phyloP scores from a whole-genome alignment of 169 alveolate species.

The Sarcocystis neurona region DNA sequence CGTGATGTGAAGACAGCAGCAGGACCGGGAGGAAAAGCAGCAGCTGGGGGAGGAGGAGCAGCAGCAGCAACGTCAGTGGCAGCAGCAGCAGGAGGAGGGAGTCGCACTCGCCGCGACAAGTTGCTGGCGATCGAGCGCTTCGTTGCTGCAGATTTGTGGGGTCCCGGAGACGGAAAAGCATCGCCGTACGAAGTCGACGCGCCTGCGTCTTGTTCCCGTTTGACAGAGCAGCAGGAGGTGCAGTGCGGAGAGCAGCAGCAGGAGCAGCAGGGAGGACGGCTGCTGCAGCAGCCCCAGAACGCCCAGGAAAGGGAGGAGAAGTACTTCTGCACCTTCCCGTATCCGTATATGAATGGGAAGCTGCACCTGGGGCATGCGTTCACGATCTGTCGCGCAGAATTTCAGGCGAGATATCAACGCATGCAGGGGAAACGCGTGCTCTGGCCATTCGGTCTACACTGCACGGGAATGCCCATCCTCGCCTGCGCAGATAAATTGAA shows the following conservation, averaged over 20 bases:
- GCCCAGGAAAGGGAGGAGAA: constrained; percentile 74
- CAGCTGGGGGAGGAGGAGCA: no score
- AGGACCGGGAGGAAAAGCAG: no score
- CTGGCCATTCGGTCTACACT: constrained; percentile 98
- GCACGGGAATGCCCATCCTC: constrained; percentile 88
- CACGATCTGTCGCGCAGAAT: constrained; percentile 96
- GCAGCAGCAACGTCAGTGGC: background rate
- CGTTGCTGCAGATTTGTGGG: constrained; percentile 36
- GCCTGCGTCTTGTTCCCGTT: no score
- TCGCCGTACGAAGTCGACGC: constrained; percentile 63
- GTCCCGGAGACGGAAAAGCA: constrained; percentile 35
- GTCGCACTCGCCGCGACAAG: constrained; percentile 55
- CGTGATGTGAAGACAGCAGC: no score
- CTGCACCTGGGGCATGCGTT: constrained; percentile 99
- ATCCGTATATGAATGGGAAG: constrained; percentile 99
- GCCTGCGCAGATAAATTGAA: constrained; percentile 59
- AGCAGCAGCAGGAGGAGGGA: background rate
- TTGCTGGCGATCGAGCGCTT: constrained; percentile 47
- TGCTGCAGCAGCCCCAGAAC: background rate
- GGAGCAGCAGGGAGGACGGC: no score
- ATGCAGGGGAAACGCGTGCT: constrained; percentile 92
- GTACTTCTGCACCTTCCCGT: constrained; percentile 96
- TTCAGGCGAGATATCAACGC: constrained; percentile 94
- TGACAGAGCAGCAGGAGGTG: no score
- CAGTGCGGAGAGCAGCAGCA: no score